Evolutionary conservation across 2,329 filamentous ascomycete species (phyloP).

Genomic region (Diaporthe helianthi): DNA sequence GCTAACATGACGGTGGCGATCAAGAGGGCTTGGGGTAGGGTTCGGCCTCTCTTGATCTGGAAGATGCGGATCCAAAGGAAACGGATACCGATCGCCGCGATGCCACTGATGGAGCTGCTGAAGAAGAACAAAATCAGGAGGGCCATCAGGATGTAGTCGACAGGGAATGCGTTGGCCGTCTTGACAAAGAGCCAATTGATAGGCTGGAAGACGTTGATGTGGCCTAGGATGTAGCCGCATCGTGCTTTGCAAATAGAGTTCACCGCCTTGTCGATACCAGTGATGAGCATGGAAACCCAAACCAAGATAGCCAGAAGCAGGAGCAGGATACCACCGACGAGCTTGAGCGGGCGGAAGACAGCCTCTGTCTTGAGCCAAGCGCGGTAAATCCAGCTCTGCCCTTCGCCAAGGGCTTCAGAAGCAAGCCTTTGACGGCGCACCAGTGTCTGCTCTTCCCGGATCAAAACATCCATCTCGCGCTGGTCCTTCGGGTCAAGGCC

Average conservation of each 20-base stretch:
- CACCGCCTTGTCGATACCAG: conserved; percentile 92
- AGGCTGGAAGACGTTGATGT: conserved; percentile 91
- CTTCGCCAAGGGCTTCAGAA: conserved; percentile 79
- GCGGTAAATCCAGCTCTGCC: conserved; percentile 75
- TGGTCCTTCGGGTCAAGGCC: conserved; percentile 85
- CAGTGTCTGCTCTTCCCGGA: conserved; percentile 90
- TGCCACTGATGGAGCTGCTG: conserved; percentile 83
- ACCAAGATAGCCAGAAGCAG: conserved; percentile 77
- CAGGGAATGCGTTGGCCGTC: conserved; percentile 82
- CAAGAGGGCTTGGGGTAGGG: conserved; percentile 88
- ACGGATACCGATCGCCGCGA: conserved; percentile 87
- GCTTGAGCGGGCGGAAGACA: conserved; percentile 85
- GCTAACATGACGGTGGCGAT: conserved; percentile 91
- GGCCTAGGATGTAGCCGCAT: conserved; percentile 90
- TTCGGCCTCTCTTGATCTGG: conserved; percentile 86
- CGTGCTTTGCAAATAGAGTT: conserved; percentile 91
- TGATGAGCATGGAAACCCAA: conserved; percentile 93
- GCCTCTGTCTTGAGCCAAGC: conserved; percentile 82
- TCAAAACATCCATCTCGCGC: conserved; percentile 84
- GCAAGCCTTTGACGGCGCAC: conserved; percentile 88
- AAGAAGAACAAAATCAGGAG: conserved; percentile 88
- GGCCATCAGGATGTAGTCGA: conserved; percentile 91
- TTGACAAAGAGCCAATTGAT: conserved; percentile 89
- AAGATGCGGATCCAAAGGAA: conserved; percentile 97
- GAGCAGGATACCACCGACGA: conserved; percentile 82